Evolutionary conservation across 768 basidiomycete genomes (phyloP).

Genomic region (Leccinum uliginosum): DNA sequence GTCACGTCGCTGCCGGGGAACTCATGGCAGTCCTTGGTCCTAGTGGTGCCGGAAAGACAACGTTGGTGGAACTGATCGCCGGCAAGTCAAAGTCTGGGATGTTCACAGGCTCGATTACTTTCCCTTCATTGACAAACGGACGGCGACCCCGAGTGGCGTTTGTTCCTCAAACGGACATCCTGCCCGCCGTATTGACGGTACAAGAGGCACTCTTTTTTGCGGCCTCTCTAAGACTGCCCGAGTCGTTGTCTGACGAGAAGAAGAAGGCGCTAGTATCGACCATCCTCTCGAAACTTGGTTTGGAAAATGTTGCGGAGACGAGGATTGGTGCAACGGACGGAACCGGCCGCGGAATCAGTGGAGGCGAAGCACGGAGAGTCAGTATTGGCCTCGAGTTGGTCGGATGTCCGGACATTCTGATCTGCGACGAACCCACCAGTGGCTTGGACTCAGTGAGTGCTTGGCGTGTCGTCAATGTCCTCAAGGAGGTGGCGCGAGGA

Average conservation of each 20-base stretch:
- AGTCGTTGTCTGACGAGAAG: slow-evolving; percentile 55
- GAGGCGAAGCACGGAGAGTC: slow-evolving; percentile 87
- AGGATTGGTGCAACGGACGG: slow-evolving; percentile 65
- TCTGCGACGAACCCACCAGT: slow-evolving; percentile 82
- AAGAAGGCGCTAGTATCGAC: slow-evolving; percentile 64
- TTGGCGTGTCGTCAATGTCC: slow-evolving; percentile 68
- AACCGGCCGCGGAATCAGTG: slow-evolving; percentile 79
- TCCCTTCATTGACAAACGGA: slow-evolving; percentile 36
- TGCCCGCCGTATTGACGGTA: slow-evolving; percentile 76
- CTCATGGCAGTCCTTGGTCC: slow-evolving; percentile 93
- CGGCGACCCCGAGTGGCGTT: slow-evolving; percentile 65
- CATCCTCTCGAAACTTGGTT: slow-evolving; percentile 75
- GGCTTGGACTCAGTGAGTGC: slow-evolving; percentile 90
- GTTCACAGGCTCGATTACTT: slow-evolving; percentile 60
- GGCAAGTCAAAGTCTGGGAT: slow-evolving; percentile 75
- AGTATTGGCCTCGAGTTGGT: slow-evolving; percentile 89
- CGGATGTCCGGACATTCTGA: slow-evolving; percentile 76
- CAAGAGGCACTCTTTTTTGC: slow-evolving; percentile 82
- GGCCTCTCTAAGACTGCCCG: slow-evolving; percentile 79
- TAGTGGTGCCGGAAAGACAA: slow-evolving; percentile 90
- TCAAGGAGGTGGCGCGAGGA: slow-evolving; percentile 66
- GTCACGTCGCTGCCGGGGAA: slow-evolving; percentile 70
- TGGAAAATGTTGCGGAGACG: slow-evolving; percentile 61
- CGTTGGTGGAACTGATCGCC: slow-evolving; percentile 86
- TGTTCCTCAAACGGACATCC: slow-evolving; percentile 82